phyloP scores from a whole-genome alignment of 768 basidiomycete genomes.

The Russula emetica region DNA sequence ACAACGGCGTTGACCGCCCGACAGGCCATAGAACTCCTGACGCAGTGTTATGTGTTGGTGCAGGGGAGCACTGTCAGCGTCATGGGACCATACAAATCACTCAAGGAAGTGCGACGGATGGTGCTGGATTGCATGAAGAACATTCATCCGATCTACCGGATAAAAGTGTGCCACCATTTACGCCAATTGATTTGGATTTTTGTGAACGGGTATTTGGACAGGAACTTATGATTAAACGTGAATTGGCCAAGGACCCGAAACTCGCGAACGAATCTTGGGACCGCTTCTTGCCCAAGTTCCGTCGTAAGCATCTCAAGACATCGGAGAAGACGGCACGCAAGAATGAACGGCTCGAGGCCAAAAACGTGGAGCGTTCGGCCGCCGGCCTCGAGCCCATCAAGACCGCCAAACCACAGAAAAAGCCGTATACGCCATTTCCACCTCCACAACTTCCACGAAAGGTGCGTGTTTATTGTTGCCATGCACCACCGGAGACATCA shows the following conservation, averaged over 20 bases:
- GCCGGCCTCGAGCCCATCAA: constrained; percentile 54
- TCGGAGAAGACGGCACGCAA: constrained; percentile 92
- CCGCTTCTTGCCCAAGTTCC: constrained; percentile 93
- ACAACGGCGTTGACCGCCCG: not conserved
- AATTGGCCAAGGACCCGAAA: constrained; percentile 97
- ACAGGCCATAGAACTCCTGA: constrained; percentile 94
- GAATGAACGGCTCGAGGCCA: constrained; percentile 62
- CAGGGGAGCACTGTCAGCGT: constrained; percentile 98
- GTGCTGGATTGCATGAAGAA: constrained; percentile 99
- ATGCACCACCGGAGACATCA: too few species aligned
- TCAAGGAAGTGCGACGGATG: constrained; percentile 95
- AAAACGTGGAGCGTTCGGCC: constrained; percentile 58
- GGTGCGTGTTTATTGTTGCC: constrained; percentile 40
- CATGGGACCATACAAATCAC: constrained; percentile 92
- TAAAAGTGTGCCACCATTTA: constrained; percentile 59
- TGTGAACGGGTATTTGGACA: constrained; percentile 33
- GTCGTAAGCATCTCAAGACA: constrained; percentile 86
- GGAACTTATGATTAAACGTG: constrained; percentile 98
- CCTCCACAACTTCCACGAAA: constrained; percentile 91
- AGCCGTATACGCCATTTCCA: constrained; percentile 97
- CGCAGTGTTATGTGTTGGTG: constrained; percentile 94
- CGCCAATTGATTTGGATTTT: not conserved
- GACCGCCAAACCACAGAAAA: constrained; percentile 61
- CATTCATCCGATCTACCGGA: constrained; percentile 97
- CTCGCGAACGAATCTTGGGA: constrained; percentile 94